Percentiles rank a stretch among this genome's conserved stretches.
phyloP scores from a whole-genome alignment of 257 asterid genomes.

The Salvia hispanica region DNA sequence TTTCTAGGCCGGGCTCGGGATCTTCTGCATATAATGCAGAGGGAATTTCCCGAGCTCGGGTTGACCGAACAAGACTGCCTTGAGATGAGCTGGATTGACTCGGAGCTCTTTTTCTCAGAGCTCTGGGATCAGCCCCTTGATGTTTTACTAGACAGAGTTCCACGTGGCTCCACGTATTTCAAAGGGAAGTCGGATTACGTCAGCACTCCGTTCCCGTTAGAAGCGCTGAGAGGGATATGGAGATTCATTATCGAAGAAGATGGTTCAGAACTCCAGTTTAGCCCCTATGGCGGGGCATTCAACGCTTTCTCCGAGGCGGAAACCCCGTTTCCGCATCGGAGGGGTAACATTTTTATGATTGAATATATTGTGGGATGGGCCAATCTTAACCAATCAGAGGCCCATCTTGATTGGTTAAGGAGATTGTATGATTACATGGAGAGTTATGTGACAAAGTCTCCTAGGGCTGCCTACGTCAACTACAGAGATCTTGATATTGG shows the following conservation, averaged over 20 bases:
- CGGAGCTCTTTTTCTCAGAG: constrained; percentile 32
- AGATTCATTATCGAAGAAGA: not conserved
- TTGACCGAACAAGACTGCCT: constrained; percentile 36
- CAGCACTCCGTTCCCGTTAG: not conserved
- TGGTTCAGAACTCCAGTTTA: constrained; percentile 1
- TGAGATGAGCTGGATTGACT: constrained; percentile 50
- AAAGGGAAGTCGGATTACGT: constrained; percentile 32
- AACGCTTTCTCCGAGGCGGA: not conserved
- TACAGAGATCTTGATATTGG: constrained; percentile 44
- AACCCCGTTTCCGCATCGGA: constrained; percentile 39
- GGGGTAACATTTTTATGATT: constrained; percentile 33
- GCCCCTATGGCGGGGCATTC: constrained; percentile 27
- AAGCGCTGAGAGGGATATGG: constrained; percentile 9
- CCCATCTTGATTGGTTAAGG: constrained; percentile 30
- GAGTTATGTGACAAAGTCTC: constrained; percentile 32
- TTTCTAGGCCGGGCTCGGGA: constrained; percentile 42
- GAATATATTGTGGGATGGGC: constrained; percentile 32
- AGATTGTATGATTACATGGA: constrained; percentile 35
- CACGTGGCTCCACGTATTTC: not conserved
- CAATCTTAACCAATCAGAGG: not conserved
- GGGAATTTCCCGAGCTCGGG: constrained; percentile 42
- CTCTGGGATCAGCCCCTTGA: not conserved
- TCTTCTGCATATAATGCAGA: constrained; percentile 35
- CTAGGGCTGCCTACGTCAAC: constrained; percentile 38
- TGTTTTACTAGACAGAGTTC: constrained; percentile 12